Base-by-base conservation (phyloP, 768 basidiomycete genomes). In the Mrakia gelida region DNA sequence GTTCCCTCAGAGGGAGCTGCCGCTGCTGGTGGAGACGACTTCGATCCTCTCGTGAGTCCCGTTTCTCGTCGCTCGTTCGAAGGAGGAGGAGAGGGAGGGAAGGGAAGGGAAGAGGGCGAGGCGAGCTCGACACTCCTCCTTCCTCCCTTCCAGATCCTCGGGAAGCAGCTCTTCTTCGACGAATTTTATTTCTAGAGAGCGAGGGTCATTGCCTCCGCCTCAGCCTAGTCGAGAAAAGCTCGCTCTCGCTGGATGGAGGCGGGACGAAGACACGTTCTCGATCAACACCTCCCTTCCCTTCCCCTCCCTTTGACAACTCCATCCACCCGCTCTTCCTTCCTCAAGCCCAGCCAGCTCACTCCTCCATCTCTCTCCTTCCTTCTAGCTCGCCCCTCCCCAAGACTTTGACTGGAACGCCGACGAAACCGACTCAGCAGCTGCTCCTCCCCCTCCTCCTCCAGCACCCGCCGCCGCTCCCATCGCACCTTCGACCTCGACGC, bases 341-440 rank as follows among this genome's bases (percentile, higher is more conserved):
- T 16, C 21, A 34, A 38, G 1, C 11, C 1, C 21, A 23, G 2
- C 34, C 26, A 21, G 15, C 34, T 43, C 0, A 43, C n/a, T 43
- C 26, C 23, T 1, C n/a, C 28, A 8, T n/a, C 45, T 43, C 45
- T 30, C 23, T 16, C 15, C 23, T 18, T 28, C 1, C 18, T 6
- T 7, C 26, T 16, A 73, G 72, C 72, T 73, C 54, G 72, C 72
- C 28, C 72, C 72, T 59, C 72, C 72, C 18, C 49, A 73, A 26
- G 72, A 73, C 72, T 73, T 73, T n/a, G 72, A 73, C 54, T 73
- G 72, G 72, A 54, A 73, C 34, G 67, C 70, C 59, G 70, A 77
- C 9, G 70, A 71, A n/a, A 52, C 49, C 49, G 74, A 75, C 61
- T 45, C 74, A 30, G 34, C 62, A 26, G 74, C 62, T 16, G 73